These are phyloP conservation scores for Leccinum fuscescens DNA, from an alignment of 1,284 basidiomycete genomes.

Conservation along the genomic window DNA sequence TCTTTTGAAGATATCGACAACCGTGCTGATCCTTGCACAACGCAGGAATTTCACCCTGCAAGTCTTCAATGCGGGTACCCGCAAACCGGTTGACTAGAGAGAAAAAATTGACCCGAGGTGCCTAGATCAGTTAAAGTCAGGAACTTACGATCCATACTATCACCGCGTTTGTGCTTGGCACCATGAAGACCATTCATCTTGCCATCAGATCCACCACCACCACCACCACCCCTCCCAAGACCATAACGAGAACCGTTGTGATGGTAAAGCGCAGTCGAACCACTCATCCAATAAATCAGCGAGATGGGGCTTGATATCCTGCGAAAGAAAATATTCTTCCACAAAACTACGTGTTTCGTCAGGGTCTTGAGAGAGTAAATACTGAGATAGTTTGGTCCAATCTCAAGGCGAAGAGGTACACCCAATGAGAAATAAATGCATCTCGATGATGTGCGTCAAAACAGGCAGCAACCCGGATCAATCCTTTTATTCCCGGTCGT, in stretches of 20 bases:
- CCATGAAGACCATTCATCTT: conserved; percentile 90
- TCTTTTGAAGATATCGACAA: conserved; percentile 98
- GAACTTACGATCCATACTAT: conserved; percentile 83
- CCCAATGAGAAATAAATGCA: no score
- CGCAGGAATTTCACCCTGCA: conserved; percentile 90
- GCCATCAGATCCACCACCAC: conserved; percentile 45
- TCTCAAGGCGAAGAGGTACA: no score
- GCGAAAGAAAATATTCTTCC: no score
- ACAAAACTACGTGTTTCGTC: no score
- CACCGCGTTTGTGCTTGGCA: conserved; percentile 90
- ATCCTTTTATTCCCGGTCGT: no score
- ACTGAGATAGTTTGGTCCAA: no score
- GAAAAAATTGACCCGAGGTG: conserved; percentile 7
- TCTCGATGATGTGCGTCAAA: no score
- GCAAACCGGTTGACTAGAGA: conserved; percentile 86
- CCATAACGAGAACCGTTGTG: conserved; percentile 78
- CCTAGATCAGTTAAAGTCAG: conserved; percentile 20
- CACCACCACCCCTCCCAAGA: conserved; percentile 45
- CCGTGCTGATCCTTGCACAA: conserved; percentile 99
- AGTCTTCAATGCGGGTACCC: conserved; percentile 91
- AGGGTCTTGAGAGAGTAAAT: no score
- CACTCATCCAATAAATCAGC: conserved; percentile 36
- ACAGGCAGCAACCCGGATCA: no score
- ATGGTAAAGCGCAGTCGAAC: conserved; percentile 79
- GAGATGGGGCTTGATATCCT: no score